phyloP scores from a whole-genome alignment of 2,329 filamentous ascomycete genomes.

The Fusarium redolens region DNA sequence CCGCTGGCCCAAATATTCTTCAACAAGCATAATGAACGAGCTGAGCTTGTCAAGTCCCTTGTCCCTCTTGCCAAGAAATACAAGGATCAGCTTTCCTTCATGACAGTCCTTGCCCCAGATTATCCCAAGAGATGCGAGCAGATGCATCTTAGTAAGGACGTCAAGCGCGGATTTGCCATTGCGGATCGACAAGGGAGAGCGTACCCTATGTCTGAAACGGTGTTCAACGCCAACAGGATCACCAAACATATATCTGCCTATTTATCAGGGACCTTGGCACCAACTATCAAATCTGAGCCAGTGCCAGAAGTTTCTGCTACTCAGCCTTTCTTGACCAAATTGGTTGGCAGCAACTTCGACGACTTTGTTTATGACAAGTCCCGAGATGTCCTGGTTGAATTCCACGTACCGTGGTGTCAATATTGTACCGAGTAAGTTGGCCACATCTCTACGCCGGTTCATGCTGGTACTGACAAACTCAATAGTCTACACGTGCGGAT shows the following conservation, averaged over 20 bases:
- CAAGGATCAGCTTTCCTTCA: not conserved
- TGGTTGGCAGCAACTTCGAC: conserved; percentile 3
- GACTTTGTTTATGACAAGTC: not conserved
- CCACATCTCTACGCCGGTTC: not conserved
- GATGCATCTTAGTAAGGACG: not conserved
- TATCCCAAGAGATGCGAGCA: not conserved
- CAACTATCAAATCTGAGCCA: not conserved
- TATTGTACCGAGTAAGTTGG: not conserved
- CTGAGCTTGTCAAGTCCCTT: not conserved
- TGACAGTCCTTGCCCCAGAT: not conserved
- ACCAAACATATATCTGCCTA: not conserved
- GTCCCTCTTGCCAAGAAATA: not conserved
- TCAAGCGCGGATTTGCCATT: not conserved
- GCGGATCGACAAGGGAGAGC: not conserved
- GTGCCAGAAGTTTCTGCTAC: not conserved
- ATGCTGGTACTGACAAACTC: not conserved
- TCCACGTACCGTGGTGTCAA: not conserved
- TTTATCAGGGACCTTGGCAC: not conserved
- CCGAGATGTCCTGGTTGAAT: not conserved
- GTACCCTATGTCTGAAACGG: not conserved
- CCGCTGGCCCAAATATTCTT: conserved; percentile 2
- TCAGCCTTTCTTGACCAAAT: not conserved
- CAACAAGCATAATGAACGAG: not conserved
- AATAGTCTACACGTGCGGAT: not conserved
- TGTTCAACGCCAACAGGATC: not conserved